These are phyloP conservation scores for Penicillium alfredii DNA, from an alignment of 495 filamentous ascomycete genomes.

Conservation along the genomic window DNA sequence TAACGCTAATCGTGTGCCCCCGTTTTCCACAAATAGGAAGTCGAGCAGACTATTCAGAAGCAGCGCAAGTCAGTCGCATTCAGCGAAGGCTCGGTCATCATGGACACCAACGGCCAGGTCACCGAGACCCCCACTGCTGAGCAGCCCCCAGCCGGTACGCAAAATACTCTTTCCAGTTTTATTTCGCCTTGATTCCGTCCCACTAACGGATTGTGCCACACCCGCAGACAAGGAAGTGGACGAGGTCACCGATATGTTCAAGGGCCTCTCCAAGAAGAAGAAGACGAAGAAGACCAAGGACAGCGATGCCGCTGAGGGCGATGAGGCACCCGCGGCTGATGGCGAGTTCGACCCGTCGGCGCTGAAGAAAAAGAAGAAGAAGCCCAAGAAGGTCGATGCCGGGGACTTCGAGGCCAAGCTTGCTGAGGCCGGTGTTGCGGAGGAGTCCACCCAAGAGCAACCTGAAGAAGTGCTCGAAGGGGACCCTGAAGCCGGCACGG, in stretches of 20 bases:
- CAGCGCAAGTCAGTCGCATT: slow-evolving; percentile 90
- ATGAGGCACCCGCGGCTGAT: slow-evolving; percentile 54
- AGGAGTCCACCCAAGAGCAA: slow-evolving; percentile 45
- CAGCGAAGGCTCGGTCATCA: slow-evolving; percentile 73
- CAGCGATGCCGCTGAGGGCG: slow-evolving; percentile 48
- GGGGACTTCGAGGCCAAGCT: slow-evolving; percentile 78
- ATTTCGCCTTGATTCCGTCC: slow-evolving; percentile 1
- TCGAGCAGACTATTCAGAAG: slow-evolving; percentile 38
- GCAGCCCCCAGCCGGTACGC: slow-evolving; percentile 47
- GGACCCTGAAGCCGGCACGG: slow-evolving; percentile 84
- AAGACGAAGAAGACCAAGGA: slow-evolving; percentile 62
- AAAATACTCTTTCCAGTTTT: slow-evolving; percentile 1
- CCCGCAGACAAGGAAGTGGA: slow-evolving; percentile 59
- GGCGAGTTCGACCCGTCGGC: slow-evolving; percentile 66
- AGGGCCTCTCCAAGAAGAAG: slow-evolving; percentile 84
- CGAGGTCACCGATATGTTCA: slow-evolving; percentile 68
- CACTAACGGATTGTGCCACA: slow-evolving; percentile 8
- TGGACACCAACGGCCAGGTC: slow-evolving; percentile 78
- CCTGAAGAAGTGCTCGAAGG: slow-evolving; percentile 53
- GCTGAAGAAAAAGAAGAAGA: slow-evolving; percentile 97
- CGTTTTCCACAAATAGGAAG: slow-evolving; percentile 18
- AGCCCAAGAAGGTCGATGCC: slow-evolving; percentile 62
- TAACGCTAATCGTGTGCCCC: slow-evolving; percentile 13
- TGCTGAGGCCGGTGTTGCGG: slow-evolving; percentile 63
- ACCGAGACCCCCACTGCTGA: slow-evolving; percentile 60